phyloP scores from a whole-genome alignment of 495 filamentous ascomycete genomes.

The Hypoxylon rickii region DNA sequence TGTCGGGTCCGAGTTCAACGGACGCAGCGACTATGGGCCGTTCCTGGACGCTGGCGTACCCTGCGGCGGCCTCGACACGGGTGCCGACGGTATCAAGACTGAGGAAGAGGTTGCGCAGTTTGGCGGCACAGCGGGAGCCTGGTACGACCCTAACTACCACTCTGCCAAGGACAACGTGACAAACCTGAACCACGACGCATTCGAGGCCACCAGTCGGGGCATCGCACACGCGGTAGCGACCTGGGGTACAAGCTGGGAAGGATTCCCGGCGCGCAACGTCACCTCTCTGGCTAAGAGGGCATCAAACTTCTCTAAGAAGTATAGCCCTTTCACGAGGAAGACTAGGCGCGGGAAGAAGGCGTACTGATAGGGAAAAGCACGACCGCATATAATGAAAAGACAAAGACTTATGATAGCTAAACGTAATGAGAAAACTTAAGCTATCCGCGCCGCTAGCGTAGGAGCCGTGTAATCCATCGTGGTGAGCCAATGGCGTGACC shows the following conservation, averaged over 20 bases:
- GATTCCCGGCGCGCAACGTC: slow-evolving; percentile 36
- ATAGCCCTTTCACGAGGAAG: slow-evolving; percentile 8
- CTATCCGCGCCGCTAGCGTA: neutral
- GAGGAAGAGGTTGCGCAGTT: slow-evolving; percentile 58
- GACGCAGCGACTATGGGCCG: slow-evolving; percentile 70
- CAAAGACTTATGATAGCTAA: too few species aligned
- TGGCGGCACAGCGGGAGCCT: slow-evolving; percentile 63
- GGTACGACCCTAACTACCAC: slow-evolving; percentile 70
- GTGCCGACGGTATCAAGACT: slow-evolving; percentile 70
- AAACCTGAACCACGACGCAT: slow-evolving; percentile 65
- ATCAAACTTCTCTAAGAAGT: slow-evolving; percentile 2
- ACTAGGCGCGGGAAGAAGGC: slow-evolving; percentile 13
- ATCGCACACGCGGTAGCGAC: slow-evolving; percentile 68
- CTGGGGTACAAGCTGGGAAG: slow-evolving; percentile 57
- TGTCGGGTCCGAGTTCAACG: slow-evolving; percentile 61
- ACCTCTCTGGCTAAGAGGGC: slow-evolving; percentile 16
- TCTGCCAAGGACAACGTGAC: slow-evolving; percentile 57
- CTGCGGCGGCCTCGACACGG: slow-evolving; percentile 69
- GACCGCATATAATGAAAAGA: neutral
- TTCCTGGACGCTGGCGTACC: slow-evolving; percentile 69
- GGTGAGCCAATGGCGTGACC: neutral
- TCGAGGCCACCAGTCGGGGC: slow-evolving; percentile 61
- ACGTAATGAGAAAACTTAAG: too few species aligned
- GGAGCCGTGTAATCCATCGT: neutral
- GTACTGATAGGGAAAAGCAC: neutral